Conservation (phyloP, 768 basidiomycete genomes). For the Lenzites betulinus region DNA sequence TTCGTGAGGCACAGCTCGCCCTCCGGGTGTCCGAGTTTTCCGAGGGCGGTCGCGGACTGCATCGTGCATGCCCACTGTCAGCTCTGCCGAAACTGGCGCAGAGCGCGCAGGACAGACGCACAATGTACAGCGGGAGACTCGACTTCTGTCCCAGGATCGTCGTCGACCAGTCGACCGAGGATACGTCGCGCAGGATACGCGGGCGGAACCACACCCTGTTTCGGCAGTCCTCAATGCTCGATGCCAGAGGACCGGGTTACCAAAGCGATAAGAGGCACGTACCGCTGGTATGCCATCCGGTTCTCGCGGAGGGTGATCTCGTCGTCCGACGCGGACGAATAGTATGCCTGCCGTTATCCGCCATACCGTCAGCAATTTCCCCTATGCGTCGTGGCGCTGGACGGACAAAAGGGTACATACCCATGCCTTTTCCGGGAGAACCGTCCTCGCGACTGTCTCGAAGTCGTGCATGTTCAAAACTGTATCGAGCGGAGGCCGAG, state of each 20-base stretch:
- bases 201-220: slow-evolving; percentile 38
- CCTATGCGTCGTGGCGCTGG: neutral
- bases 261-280: neutral
- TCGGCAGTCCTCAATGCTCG: neutral
- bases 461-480: slow-evolving; percentile 94
- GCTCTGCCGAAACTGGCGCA: slow-evolving; percentile 54
- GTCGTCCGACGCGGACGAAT: slow-evolving; percentile 95
- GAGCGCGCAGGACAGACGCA: slow-evolving; percentile 67
- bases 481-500: slow-evolving; percentile 72
- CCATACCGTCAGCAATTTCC: neutral
- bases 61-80: neutral
- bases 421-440: slow-evolving; percentile 89
- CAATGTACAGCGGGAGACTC: slow-evolving; percentile 81
- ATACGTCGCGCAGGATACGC: slow-evolving; percentile 70
- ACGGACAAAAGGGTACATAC: slow-evolving; percentile 11
- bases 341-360: slow-evolving; percentile 61
- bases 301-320: slow-evolving; percentile 91
- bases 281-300: slow-evolving; percentile 90
- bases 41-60: slow-evolving; percentile 78
- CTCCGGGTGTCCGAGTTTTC: slow-evolving; percentile 94
- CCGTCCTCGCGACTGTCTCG: slow-evolving; percentile 86
- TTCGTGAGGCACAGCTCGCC: slow-evolving; percentile 92
- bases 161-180: slow-evolving; percentile 83
- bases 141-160: slow-evolving; percentile 76
- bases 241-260: neutral